Percentiles rank a stretch among this genome's conserved stretches.
Evolutionary conservation across 306 rosid species (phyloP).

Genomic region (Vachellia pachyceras): DNA sequence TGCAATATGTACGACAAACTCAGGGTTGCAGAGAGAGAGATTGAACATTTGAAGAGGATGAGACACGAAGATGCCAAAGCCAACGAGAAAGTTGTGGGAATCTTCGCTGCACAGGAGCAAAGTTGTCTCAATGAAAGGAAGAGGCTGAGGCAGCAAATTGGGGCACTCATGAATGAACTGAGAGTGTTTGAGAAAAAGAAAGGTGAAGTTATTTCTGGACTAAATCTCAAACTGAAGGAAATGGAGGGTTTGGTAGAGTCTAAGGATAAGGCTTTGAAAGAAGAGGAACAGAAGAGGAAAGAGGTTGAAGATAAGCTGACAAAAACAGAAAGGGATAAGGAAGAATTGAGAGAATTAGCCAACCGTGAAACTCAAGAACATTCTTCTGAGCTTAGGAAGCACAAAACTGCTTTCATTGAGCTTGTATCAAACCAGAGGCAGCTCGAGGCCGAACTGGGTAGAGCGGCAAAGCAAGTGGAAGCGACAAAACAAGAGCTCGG

Average conservation of each 20-base stretch:
- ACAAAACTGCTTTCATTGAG: constrained; percentile 91
- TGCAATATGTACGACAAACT: constrained; percentile 52
- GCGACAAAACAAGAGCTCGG: constrained; percentile 69
- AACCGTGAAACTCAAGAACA: constrained; percentile 70
- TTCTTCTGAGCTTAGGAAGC: constrained; percentile 87
- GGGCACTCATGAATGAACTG: constrained; percentile 65
- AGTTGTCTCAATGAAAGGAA: constrained; percentile 78
- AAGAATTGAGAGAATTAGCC: constrained; percentile 66
- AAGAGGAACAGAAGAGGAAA: constrained; percentile 58
- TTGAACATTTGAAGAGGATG: constrained; percentile 69
- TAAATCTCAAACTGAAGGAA: constrained; percentile 62
- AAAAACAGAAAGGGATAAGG: constrained; percentile 59
- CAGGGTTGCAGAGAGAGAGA: constrained; percentile 62
- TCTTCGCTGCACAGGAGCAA: constrained; percentile 92
- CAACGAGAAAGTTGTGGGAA: constrained; percentile 91
- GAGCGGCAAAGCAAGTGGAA: constrained; percentile 69
- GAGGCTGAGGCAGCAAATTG: constrained; percentile 72
- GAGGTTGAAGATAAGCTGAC: constrained; percentile 68
- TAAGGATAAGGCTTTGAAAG: constrained; percentile 62
- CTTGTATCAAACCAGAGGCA: constrained; percentile 89
- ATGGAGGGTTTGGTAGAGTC: constrained; percentile 63
- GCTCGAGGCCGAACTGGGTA: constrained; percentile 81
- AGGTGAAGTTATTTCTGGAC: constrained; percentile 49
- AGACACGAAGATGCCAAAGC: constrained; percentile 95
- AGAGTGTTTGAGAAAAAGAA: constrained; percentile 67